Base-by-base conservation (phyloP, 2,329 filamentous ascomycete species). In the Fusarium mangiferae region DNA sequence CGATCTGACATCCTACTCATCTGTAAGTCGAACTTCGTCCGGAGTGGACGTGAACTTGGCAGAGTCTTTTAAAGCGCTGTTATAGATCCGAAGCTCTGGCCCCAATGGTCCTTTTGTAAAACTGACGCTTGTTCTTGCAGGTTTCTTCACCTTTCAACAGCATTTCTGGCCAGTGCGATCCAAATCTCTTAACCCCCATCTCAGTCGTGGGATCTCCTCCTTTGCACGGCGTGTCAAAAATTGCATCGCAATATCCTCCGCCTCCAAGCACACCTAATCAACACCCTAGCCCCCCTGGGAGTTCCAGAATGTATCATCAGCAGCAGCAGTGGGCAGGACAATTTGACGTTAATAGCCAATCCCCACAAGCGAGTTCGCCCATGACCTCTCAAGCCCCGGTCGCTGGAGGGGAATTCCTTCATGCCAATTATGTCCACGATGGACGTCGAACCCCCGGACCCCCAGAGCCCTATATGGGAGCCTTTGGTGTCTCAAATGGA, bases 111-210 rank as follows among this genome's bases (percentile, higher is more conserved):
- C 45, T 33, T 28, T 44, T 54, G 33, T 48, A 38, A 57, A 39
- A 46, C 72, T 75, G 48, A 73, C 42, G 33, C 41, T 44, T 55
- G 13, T 60, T 26, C 30, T n/a, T 54, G 46, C 62, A 78, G 77
- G 77, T 78, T 42, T 70, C 73, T 44, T 67, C 74, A 13, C 74
- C 82, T n/a, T 83, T 82, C 74, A 77, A 66, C 68, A 75, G 55
- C 38, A 58, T 81, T 76, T 70, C 79, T 74, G 60, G 78, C 77
- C 76, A 81, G 70, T 84, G 82, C 80, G 86, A 87, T 71, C 78
- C 83, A 42, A 82, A 81, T 49, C 81, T 89, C 62, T 80, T 87
- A 55, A 88, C 87, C n/a, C 87, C 88, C 33, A 84, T 85, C n/a
- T 88, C 87, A 52, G 82, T 82, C 54, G 81, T 83, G 62, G 84